Percentiles rank a stretch among this genome's conserved stretches.
Conservation (phyloP, 2,329 filamentous ascomycete species). For the Fusarium sp. region DNA sequence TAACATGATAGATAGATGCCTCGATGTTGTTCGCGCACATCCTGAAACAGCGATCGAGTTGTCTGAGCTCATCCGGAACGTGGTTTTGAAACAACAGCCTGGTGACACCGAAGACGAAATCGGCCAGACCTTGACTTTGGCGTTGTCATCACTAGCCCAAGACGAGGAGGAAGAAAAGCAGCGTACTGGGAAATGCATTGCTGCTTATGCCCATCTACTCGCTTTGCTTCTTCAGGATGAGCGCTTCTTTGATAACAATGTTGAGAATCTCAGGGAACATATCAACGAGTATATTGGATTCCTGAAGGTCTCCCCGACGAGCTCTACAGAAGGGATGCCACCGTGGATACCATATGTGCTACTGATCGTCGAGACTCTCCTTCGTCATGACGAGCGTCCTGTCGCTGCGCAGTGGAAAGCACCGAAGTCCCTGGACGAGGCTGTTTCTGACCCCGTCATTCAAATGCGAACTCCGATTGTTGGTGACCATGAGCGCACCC, state of each 20-base stretch:
- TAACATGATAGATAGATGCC: slow-evolving; percentile 85
- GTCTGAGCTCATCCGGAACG: slow-evolving; percentile 82
- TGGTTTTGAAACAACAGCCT: slow-evolving; percentile 68
- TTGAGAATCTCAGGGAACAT: slow-evolving; percentile 79
- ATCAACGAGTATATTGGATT: slow-evolving; percentile 81
- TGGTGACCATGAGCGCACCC: slow-evolving; percentile 71
- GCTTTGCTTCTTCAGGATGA: slow-evolving; percentile 87
- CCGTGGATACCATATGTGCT: slow-evolving; percentile 94
- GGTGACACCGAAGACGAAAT: slow-evolving; percentile 73
- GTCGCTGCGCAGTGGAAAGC: slow-evolving; percentile 75
- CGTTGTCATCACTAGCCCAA: slow-evolving; percentile 74
- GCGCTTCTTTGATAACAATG: slow-evolving; percentile 79
- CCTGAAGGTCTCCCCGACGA: slow-evolving; percentile 74
- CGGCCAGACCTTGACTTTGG: slow-evolving; percentile 83
- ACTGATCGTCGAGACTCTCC: slow-evolving; percentile 86
- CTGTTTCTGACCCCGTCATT: slow-evolving; percentile 64
- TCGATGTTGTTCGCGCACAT: slow-evolving; percentile 90
- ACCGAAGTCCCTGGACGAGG: slow-evolving; percentile 60
- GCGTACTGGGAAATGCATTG: slow-evolving; percentile 69
- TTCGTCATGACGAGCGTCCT: slow-evolving; percentile 90
- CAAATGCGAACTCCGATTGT: slow-evolving; percentile 66
- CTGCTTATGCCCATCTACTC: slow-evolving; percentile 90
- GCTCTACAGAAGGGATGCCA: slow-evolving; percentile 79
- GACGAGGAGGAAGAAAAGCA: slow-evolving; percentile 74
- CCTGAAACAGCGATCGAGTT: slow-evolving; percentile 91